These are phyloP conservation scores for Cercospora brassicicola DNA, from an alignment of 2,329 filamentous ascomycete species.

Conservation along the genomic window DNA sequence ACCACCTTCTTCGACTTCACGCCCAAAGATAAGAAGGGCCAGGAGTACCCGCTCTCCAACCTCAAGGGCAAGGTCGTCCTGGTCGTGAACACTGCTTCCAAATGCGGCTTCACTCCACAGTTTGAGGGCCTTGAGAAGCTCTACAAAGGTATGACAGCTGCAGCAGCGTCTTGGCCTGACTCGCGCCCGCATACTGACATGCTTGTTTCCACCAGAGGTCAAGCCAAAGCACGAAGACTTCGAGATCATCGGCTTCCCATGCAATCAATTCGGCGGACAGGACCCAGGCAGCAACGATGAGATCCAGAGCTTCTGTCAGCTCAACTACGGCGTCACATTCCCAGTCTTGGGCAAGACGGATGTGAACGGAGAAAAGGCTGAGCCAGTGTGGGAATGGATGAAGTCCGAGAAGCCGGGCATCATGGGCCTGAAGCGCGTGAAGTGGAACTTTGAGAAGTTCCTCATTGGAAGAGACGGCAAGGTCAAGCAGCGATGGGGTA, in stretches of 20 bases:
- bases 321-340: slow-evolving; percentile 94
- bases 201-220: slow-evolving; percentile 46
- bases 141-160: slow-evolving; percentile 63
- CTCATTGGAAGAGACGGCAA: slow-evolving; percentile 80
- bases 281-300: slow-evolving; percentile 75
- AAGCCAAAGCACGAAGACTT: slow-evolving; percentile 72
- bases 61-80: slow-evolving; percentile 92
- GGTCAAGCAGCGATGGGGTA: slow-evolving; percentile 77
- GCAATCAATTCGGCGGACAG: slow-evolving; percentile 94
- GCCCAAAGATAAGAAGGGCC: slow-evolving; percentile 65
- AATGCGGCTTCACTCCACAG: slow-evolving; percentile 98
- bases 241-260: slow-evolving; percentile 89
- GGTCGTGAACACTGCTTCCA: slow-evolving; percentile 95
- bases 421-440: slow-evolving; percentile 83
- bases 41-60: slow-evolving; percentile 66
- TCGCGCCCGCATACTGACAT: not conserved
- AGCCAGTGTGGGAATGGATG: slow-evolving; percentile 76
- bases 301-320: slow-evolving; percentile 70
- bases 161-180: not conserved
- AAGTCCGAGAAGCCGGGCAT: slow-evolving; percentile 73
- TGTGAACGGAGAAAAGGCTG: slow-evolving; percentile 82
- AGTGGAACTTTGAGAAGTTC: slow-evolving; percentile 99
- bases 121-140: slow-evolving; percentile 87
- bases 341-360: slow-evolving; percentile 89
- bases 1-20: slow-evolving; percentile 81